phyloP scores from a whole-genome alignment of 768 basidiomycete species.

The Pisolithus orientalis region DNA sequence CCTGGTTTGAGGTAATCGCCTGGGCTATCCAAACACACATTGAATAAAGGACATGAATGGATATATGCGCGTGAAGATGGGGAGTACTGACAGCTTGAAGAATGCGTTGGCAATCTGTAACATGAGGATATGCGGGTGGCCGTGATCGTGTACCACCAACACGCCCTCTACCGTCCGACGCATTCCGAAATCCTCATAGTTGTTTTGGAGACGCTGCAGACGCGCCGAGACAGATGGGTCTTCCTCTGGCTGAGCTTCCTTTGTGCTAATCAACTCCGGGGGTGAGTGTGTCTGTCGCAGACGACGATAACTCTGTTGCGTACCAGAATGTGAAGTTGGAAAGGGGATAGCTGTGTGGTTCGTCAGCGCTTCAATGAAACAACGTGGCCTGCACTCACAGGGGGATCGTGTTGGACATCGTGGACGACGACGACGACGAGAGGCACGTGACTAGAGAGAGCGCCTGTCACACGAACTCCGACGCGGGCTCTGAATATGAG shows the following conservation, averaged over 20 bases:
- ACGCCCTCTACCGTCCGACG: slow-evolving; percentile 84
- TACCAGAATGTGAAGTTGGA: slow-evolving; percentile 1
- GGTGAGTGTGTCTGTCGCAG: slow-evolving; percentile 2
- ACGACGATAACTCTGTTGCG: neutral
- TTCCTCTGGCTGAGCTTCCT: slow-evolving; percentile 95
- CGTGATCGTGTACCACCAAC: slow-evolving; percentile 87
- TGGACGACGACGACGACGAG: neutral
- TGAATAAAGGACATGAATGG: neutral
- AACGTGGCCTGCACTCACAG: neutral
- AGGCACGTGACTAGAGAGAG: too few relatives aligned
- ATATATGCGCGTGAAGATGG: neutral
- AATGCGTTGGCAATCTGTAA: slow-evolving; percentile 98
- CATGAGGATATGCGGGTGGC: slow-evolving; percentile 96
- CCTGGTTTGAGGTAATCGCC: slow-evolving; percentile 98
- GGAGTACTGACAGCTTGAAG: slow-evolving; percentile 83
- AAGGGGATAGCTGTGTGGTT: neutral
- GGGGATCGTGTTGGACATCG: slow-evolving; percentile 1
- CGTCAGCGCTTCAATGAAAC: neutral
- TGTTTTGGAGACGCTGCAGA: slow-evolving; percentile 88
- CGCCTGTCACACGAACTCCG: too few relatives aligned
- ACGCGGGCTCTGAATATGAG: too few relatives aligned
- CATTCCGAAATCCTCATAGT: slow-evolving; percentile 98
- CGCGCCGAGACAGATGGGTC: slow-evolving; percentile 95
- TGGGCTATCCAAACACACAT: slow-evolving; percentile 45
- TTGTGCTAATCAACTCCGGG: slow-evolving; percentile 51